phyloP scores from a whole-genome alignment of 371 early-diverging fungal genomes.

The Blastocladiella emersonii region DNA sequence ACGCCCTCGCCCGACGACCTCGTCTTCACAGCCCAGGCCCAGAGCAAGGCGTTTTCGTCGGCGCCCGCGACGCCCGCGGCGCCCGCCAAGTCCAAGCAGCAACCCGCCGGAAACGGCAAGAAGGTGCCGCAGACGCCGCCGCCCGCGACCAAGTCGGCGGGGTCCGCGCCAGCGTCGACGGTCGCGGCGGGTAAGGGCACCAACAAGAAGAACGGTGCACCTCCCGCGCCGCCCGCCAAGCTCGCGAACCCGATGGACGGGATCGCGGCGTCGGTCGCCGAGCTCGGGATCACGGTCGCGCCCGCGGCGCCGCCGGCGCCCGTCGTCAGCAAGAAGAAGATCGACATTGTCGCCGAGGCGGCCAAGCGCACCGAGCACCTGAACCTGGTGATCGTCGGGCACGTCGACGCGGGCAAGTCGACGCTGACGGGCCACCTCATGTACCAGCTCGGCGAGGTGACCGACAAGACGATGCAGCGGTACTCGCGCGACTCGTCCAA shows the following conservation, averaged over 20 bases:
- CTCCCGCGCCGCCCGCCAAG: constrained; percentile 5
- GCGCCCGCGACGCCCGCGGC: constrained; percentile 10
- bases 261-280: constrained; percentile 7
- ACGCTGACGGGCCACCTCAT: constrained; percentile 97
- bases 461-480: constrained; percentile 74
- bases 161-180: not conserved
- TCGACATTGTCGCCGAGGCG: constrained; percentile 62
- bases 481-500: constrained; percentile 87
- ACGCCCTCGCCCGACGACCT: constrained; percentile 72
- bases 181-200: constrained; percentile 7
- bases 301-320: constrained; percentile 7
- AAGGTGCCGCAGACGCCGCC: no score
- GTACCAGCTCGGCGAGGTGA: constrained; percentile 74
- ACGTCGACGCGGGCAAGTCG: constrained; percentile 98
- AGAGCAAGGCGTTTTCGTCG: constrained; percentile 19
- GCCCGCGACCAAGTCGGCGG: constrained; percentile 2
- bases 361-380: constrained; percentile 49
- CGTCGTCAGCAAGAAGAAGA: constrained; percentile 29
- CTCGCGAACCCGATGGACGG: constrained; percentile 2
- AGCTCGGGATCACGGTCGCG: not conserved
- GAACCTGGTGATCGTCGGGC: constrained; percentile 83
- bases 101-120: no score
- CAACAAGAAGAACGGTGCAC: constrained; percentile 7
- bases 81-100: not conserved
- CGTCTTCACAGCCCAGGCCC: constrained; percentile 37